Percentiles rank a stretch among this genome's conserved stretches.
Conservation (phyloP, 208 protist species). For the Borovskyia barvae region DNA sequence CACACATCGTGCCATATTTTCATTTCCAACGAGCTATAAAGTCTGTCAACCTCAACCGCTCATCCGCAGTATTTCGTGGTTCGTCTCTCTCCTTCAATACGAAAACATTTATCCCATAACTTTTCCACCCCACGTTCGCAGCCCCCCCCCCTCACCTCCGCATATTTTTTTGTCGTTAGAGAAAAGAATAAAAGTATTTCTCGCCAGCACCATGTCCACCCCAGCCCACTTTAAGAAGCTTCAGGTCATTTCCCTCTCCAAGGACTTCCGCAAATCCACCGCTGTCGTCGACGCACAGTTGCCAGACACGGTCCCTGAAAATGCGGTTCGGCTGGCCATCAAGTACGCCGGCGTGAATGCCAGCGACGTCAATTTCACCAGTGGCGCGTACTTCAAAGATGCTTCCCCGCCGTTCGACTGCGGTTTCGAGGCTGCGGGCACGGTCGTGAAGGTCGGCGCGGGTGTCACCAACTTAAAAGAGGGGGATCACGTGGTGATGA, state of each 20-base stretch:
- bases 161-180: neutral
- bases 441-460: conserved; percentile 43
- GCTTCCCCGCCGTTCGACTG: conserved; percentile 58
- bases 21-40: no score
- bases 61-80: neutral
- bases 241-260: conserved; percentile 29
- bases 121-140: neutral
- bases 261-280: conserved; percentile 47
- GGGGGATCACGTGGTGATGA: conserved; percentile 41
- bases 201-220: conserved; percentile 22
- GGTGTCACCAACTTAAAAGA: conserved; percentile 37
- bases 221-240: conserved; percentile 37
- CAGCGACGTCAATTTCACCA: conserved; percentile 71
- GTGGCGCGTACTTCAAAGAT: conserved; percentile 46
- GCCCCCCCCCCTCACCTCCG: neutral
- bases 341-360: conserved; percentile 74
- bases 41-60: neutral
- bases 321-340: conserved; percentile 40
- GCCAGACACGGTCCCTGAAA: conserved; percentile 30
- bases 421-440: conserved; percentile 74
- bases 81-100: neutral
- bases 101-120: neutral
- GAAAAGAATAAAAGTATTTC: neutral
- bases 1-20: no score
- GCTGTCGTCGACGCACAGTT: conserved; percentile 20